Conservation (phyloP, 768 basidiomycete genomes). For the Boletus tomentosulus region DNA sequence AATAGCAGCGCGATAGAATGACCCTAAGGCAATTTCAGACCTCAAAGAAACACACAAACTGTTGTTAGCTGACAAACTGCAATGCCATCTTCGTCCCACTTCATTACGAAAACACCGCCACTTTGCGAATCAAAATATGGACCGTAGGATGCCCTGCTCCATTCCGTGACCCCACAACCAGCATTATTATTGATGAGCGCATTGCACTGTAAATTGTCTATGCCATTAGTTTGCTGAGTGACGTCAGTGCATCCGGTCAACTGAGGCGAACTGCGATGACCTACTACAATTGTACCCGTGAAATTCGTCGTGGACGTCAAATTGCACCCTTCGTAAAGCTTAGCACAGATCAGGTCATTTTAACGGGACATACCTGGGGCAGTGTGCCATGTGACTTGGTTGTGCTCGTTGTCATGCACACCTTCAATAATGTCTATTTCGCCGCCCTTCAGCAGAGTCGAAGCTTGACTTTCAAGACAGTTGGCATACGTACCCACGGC, state of each 20-base stretch:
- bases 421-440: slow-evolving; percentile 86
- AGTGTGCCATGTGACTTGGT: slow-evolving; percentile 82
- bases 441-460: slow-evolving; percentile 46
- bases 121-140: slow-evolving; percentile 73
- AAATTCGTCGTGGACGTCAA: slow-evolving; percentile 52
- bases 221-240: slow-evolving; percentile 42
- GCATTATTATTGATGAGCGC: slow-evolving; percentile 51
- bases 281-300: slow-evolving; percentile 60
- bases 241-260: slow-evolving; percentile 1
- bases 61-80: slow-evolving; percentile 55
- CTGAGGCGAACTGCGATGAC: slow-evolving; percentile 21
- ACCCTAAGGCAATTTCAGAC: slow-evolving; percentile 46
- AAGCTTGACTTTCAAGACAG: neutral
- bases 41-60: neutral
- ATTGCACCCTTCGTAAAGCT: slow-evolving; percentile 45
- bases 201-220: slow-evolving; percentile 53
- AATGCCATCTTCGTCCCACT: slow-evolving; percentile 78
- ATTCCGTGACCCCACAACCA: slow-evolving; percentile 76
- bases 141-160: slow-evolving; percentile 81
- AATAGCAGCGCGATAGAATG: slow-evolving; percentile 75
- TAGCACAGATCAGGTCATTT: neutral
- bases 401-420: slow-evolving; percentile 80
- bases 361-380: slow-evolving; percentile 42
- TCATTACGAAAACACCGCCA: slow-evolving; percentile 86
- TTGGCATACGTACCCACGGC: slow-evolving; percentile 50